phyloP scores from a whole-genome alignment of 2,329 filamentous ascomycete species.

The Trichoderma hamatum region DNA sequence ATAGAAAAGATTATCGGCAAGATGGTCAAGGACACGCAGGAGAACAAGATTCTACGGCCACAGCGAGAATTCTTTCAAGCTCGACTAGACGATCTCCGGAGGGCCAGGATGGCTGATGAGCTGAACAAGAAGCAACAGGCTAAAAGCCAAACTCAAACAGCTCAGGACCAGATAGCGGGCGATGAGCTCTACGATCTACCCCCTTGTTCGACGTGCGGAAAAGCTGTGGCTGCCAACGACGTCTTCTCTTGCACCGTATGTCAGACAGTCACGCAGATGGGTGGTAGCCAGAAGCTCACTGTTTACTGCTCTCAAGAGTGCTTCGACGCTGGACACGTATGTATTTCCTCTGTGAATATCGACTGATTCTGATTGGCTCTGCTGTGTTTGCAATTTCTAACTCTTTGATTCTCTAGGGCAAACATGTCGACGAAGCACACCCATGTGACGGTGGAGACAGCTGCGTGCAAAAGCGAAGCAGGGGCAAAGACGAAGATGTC shows the following conservation, averaged over 20 bases:
- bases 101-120: slow-evolving; percentile 54
- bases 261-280: slow-evolving; percentile 46
- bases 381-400: neutral
- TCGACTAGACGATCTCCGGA: slow-evolving; percentile 51
- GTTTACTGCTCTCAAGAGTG: slow-evolving; percentile 53
- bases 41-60: slow-evolving; percentile 37
- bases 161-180: slow-evolving; percentile 35
- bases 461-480: slow-evolving; percentile 43
- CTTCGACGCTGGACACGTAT: slow-evolving; percentile 46
- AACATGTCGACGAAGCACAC: slow-evolving; percentile 46
- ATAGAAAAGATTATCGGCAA: slow-evolving; percentile 43
- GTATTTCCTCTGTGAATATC: slow-evolving; percentile 29
- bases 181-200: slow-evolving; percentile 45
- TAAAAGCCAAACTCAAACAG: slow-evolving; percentile 41
- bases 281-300: slow-evolving; percentile 41
- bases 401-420: slow-evolving; percentile 40
- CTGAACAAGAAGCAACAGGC: slow-evolving; percentile 46
- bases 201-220: slow-evolving; percentile 46
- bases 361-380: too few species aligned
- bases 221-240: slow-evolving; percentile 39
- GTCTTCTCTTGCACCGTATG: slow-evolving; percentile 51
- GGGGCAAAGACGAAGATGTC: slow-evolving; percentile 42
- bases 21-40: slow-evolving; percentile 40
- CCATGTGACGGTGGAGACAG: slow-evolving; percentile 46
- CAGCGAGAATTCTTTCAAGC: slow-evolving; percentile 44